Evolutionary conservation across 139 green algal genomes (phyloP), one percentile per base, ranked within the genome.

Genomic region (Marvania coccoides): DNA sequence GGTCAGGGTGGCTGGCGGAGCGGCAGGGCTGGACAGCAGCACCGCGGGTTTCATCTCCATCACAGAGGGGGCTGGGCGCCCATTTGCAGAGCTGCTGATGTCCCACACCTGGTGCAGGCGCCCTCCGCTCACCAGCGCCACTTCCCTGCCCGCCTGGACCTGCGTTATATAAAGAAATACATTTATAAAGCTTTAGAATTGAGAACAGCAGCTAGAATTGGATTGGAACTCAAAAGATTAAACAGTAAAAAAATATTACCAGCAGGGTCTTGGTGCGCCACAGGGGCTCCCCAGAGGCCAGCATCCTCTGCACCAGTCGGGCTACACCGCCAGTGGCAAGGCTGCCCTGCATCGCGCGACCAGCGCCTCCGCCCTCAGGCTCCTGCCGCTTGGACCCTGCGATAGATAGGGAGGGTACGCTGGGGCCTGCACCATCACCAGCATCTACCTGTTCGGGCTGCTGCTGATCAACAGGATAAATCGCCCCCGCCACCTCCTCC

Each of bases 251-350:
- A n/a, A n/a, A n/a, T n/a, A n/a, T n/a, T n/a, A n/a, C 57, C 24
- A 83, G 55, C 67, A 81, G 40, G 28, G 67, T 67, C 15, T 61
- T 64, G 14, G 4, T 55, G 57, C 45, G 56, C 76, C 76, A 83
- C 23, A 80, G 33, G 37, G 9, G 9, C 9, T 59, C 48, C 19
- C 6, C 15, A 1, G 51, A 45, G 14, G 35, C 28, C 39, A n/a
- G 19, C 35, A 46, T 58, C 60, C 38, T 54, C 47, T 81, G 51
- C 69, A 61, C 9, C 35, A 59, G 9, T 28, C 42, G 19, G 19
- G 42, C 19, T 19, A 51, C 42, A 51, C 42, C 42, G 19, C 42
- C 42, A 51, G 42, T 51, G 42, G 42, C 19, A 19, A 51, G 19
- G 19, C 42, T 51, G 19, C 19, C 19, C 19, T 51, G 42, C 19